Base-by-base conservation (phyloP, 2,329 filamentous ascomycete species). In the Acrocalymma vagum region DNA sequence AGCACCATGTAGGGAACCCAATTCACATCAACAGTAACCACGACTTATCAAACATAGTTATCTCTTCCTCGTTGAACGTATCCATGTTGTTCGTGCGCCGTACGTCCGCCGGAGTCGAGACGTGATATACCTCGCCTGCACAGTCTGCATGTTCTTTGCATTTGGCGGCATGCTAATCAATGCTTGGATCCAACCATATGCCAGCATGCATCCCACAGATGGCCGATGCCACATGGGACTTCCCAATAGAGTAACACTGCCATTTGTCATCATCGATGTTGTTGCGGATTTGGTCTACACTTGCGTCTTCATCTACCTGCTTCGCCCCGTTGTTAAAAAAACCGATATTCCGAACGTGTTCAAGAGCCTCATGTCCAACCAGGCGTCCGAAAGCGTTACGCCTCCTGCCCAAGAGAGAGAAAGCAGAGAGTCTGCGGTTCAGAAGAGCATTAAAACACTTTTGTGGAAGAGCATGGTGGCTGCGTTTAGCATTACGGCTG, bases 41-140 rank as follows among this genome's bases (percentile, higher is more conserved):
- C 3, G 9, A 9, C 2, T 11, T 22, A 6, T 25, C 33, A n/a
- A 34, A 9, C 6, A 10, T 42, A 56, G 59, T n/a, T 69, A 70
- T 30, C 38, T 68, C 13, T 71, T 69, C 45, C 51, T 71, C 5
- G 58, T 70, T 17, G 69, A 72, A 41, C 55, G 69, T 13, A 53
- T 61, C 6, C 65, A 70, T 35, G 54, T 61, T 9, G 53, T 70
- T 16, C 54, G 66, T 15, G 41, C 55, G 3, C 51, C 61, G 7
- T 53, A 57, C 33, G 42, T 52, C 8, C 45, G 51, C 11, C 59
- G 67, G 8, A 38, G 45, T 14, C 43, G 57, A 9, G 64, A 69
- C 33, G 53, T 48, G 36, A 24, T 69, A 11, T 70, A 65, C 51
- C 23, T 61, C 7, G 13, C 36, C 3, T 53, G 53, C 27, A 55